Evolutionary conservation across 2,329 filamentous ascomycete species (phyloP), one percentile per base, ranked within the genome.

Genomic region (Colletotrichum lentis): DNA sequence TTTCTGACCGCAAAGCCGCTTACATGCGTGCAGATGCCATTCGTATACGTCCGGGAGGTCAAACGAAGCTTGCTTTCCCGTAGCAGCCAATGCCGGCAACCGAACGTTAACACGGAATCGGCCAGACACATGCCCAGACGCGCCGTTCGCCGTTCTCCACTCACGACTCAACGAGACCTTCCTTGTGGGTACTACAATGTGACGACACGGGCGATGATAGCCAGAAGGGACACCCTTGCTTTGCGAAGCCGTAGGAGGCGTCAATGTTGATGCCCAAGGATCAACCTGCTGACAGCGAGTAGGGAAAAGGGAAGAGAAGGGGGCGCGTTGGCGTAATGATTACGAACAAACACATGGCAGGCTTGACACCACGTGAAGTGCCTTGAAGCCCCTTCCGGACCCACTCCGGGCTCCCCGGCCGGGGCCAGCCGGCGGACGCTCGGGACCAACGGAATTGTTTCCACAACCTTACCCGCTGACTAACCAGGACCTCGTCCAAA

Each of bases 391-490:
- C 16, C 20, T n/a, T 27, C 31, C 18, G 18, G 46, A 35, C 59
- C 60, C 44, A 37, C 57, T 61, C 63, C 63, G 63, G 63, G 35
- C 35, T 56, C 57, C 52, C 64, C 60, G 64, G 53, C 52, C 64
- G 53, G 27, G 22, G 5, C 50, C 63, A 43, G 10, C 37, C 43
- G 56, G 57, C 43, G 44, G 35, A 66, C 44, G 52, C 39, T 67
- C 64, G 58, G 39, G 27, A 57, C 20, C n/a, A 46, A 41, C 53
- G 59, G 59, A 53, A 53, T 7, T 35, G 31, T 35, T 46, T 46
- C 12, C 46, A 52, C 27, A 37, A 39, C 37, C 27, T 24, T 39
- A 37, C 12, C 37, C n/a, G 20, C 27, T 46, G 60, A 54, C 60
- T 35, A 64, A 53, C 35, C 12, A 14, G 20, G 5, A 18, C 27